Evolutionary conservation across 148 eudicot genomes (phyloP).

Genomic region (Vaccinium macrocarpon): DNA sequence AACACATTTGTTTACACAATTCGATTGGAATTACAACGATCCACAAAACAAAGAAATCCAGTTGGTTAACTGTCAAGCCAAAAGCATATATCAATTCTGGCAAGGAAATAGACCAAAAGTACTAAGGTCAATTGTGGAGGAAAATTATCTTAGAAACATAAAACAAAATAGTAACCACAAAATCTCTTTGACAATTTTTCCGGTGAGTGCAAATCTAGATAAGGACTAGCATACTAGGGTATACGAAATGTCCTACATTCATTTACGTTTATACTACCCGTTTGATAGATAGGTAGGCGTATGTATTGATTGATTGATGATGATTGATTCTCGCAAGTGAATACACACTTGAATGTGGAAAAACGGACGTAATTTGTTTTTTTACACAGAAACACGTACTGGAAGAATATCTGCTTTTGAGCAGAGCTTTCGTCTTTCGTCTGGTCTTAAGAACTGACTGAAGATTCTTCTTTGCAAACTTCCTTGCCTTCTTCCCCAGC

Average conservation of each 20-base stretch:
- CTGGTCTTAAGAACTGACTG: slow-evolving; percentile 56
- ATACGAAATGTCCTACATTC: not conserved
- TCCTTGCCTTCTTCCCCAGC: slow-evolving; percentile 90
- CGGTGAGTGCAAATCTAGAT: too few relatives aligned
- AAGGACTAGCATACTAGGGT: not conserved
- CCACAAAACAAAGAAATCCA: not conserved
- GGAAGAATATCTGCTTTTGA: slow-evolving; percentile 52
- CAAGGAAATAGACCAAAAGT: not conserved
- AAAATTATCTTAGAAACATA: not conserved
- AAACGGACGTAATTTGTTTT: not conserved
- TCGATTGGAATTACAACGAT: not conserved
- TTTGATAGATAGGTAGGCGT: too few relatives aligned
- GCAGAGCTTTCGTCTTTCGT: slow-evolving; percentile 56
- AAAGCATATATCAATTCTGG: not conserved
- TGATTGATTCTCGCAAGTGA: too few relatives aligned
- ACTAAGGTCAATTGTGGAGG: not conserved
- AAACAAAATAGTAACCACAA: not conserved
- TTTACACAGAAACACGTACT: slow-evolving; percentile 34
- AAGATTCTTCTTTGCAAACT: slow-evolving; percentile 90
- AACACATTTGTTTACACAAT: not conserved
- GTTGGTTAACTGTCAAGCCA: not conserved
- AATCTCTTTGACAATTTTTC: not conserved
- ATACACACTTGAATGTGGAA: not conserved
- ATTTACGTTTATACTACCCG: too few relatives aligned
- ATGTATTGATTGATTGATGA: too few relatives aligned